Base-by-base conservation (phyloP, 805 yeast genomes). In the Saccharomycopsis schoenii region DNA sequence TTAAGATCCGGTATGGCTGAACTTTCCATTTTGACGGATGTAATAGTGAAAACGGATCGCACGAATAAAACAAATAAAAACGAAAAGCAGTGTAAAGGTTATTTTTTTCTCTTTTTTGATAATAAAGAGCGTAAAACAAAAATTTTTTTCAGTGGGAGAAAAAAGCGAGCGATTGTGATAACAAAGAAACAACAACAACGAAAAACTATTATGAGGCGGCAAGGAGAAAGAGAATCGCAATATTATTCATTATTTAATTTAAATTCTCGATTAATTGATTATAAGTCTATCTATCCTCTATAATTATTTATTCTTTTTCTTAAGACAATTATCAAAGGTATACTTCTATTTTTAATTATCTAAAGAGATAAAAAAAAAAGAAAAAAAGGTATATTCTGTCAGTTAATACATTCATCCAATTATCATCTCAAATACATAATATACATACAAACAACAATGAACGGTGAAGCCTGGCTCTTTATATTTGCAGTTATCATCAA, bases 401-500 rank as follows among this genome's bases (percentile, higher is more conserved):
- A 6, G 6, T 6, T 29, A 29, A 3, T 17, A 10, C 17, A 17
- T 42, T 42, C 50, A 1, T 42, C n/a, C 2, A 42, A 42, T 42
- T 21, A 17, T 42, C 9, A 10, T n/a, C n/a, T 17, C n/a, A 17
- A 42, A 42, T 42, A 42, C 25, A 12, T 14, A 40, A 42, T 17
- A 17, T 17, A n/a, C 50, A 42, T 11, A 14, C 12, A 37, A 37
- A 37, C n/a, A 47, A 69, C 34, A 55, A 77, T 77, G 81, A 72
- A 77, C 14, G 80, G 80, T 62, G 80, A 77, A 70, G 77, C 80
- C 64, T 77, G 78, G 76, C 77, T 85, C 67, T 87, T 86, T 72
- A 85, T 87, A 64, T 76, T 83, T 67, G 89, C 97, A 10, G 96
- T 92, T 54, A 71, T 92, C 62, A 80, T 86, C 65, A 93, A 93